Evolutionary conservation across 1,139 yeast species (phyloP).

Genomic region (Candida sp.): DNA sequence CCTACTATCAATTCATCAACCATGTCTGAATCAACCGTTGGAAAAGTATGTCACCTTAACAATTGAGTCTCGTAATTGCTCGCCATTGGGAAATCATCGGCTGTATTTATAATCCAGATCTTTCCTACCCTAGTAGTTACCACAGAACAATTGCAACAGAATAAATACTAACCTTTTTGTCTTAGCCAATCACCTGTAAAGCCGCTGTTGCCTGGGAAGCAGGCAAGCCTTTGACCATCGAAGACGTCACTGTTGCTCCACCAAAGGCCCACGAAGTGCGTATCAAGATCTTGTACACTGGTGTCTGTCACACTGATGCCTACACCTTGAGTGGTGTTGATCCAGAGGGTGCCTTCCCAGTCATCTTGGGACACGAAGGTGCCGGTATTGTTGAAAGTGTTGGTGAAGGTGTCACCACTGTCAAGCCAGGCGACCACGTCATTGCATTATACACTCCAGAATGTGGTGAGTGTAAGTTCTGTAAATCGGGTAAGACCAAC

Average conservation of each 20-base stretch:
- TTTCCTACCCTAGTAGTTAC: constrained; percentile 9
- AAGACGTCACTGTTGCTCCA: constrained; percentile 88
- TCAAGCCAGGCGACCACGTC: constrained; percentile 89
- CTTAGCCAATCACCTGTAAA: constrained; percentile 78
- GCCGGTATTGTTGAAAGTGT: constrained; percentile 94
- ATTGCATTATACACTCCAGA: constrained; percentile 96
- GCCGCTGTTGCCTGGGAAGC: constrained; percentile 99
- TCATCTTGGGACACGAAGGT: constrained; percentile 94
- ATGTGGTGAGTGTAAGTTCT: constrained; percentile 94
- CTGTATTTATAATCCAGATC: neutral
- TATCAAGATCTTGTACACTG: constrained; percentile 84
- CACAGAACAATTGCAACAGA: neutral
- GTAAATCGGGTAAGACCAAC: constrained; percentile 95
- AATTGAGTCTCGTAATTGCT: neutral
- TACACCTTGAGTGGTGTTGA: constrained; percentile 93
- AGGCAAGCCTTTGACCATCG: constrained; percentile 80
- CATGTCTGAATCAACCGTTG: constrained; percentile 35
- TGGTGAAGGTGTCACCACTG: constrained; percentile 91
- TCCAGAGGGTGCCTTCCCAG: constrained; percentile 97
- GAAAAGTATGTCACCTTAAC: constrained; percentile 31
- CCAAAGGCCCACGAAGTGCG: constrained; percentile 98
- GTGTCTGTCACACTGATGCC: constrained; percentile 99
- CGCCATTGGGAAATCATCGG: neutral
- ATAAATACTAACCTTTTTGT: constrained; percentile 13
- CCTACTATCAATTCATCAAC: neutral